Evolutionary conservation across 148 eudicot species (phyloP).

Genomic region (Camellia lanceoleosa): DNA sequence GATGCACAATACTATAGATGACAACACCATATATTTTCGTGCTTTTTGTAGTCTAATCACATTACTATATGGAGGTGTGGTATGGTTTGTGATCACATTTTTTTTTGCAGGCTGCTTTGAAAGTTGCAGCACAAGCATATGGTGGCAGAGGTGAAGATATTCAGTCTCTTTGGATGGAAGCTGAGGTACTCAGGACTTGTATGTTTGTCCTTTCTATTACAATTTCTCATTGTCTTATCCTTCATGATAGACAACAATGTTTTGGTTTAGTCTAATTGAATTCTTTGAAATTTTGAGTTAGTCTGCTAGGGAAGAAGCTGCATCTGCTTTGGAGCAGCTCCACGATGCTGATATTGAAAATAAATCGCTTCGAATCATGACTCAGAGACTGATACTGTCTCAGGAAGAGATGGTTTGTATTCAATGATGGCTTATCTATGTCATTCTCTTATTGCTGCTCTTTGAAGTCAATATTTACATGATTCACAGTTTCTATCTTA

Average conservation of each 20-base stretch:
- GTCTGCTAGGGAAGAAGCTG: conserved; percentile 70
- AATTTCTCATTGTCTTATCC: conserved; percentile 10
- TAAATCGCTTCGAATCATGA: conserved; percentile 54
- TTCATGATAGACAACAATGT: not conserved
- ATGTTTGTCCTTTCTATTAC: conserved; percentile 8
- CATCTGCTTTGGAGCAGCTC: conserved; percentile 58
- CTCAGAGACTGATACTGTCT: conserved; percentile 73
- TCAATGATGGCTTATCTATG: conserved; percentile 14
- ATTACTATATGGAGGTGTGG: not conserved
- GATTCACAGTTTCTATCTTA: conserved; percentile 38
- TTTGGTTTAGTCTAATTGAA: not conserved
- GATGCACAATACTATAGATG: not conserved
- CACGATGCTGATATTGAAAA: conserved; percentile 55
- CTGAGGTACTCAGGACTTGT: conserved; percentile 57
- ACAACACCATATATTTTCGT: not conserved
- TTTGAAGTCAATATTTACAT: conserved; percentile 29
- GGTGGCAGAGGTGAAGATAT: conserved; percentile 61
- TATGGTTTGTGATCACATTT: not conserved
- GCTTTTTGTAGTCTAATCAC: not conserved
- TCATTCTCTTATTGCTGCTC: not conserved
- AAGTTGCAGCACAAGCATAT: conserved; percentile 64
- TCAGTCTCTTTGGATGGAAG: conserved; percentile 55
- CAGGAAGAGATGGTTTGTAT: conserved; percentile 80
- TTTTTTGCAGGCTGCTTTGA: conserved; percentile 69
- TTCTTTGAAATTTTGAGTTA: conserved; percentile 25